Conservation (phyloP, 805 yeast genomes). For the Saccharomycopsis sp. region DNA sequence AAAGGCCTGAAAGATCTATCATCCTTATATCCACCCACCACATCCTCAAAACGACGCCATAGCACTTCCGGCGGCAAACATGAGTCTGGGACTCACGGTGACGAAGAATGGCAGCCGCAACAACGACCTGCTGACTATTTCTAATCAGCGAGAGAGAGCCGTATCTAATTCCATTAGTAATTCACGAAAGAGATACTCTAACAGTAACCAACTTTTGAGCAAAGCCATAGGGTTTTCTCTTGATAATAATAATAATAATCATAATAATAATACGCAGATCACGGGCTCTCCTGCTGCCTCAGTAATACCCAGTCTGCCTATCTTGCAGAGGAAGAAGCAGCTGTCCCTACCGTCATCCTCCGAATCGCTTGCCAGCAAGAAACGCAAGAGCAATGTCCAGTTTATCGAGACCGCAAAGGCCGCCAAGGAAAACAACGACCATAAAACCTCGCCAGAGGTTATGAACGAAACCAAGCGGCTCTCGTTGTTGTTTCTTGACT, state of each 20-base stretch:
- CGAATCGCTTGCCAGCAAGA: neutral
- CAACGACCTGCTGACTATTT: neutral
- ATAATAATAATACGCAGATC: neutral
- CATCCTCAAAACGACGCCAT: no score
- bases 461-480: slow-evolving; percentile 14
- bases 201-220: slow-evolving; percentile 8
- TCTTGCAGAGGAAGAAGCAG: neutral
- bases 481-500: slow-evolving; percentile 6
- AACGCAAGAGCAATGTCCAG: neutral
- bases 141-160: neutral
- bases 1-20: neutral
- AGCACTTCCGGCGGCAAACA: neutral
- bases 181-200: slow-evolving; percentile 12
- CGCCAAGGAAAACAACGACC: neutral
- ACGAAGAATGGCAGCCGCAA: neutral
- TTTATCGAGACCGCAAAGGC: neutral
- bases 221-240: slow-evolving; percentile 14
- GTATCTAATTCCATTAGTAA: neutral
- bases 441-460: slow-evolving; percentile 3
- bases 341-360: neutral
- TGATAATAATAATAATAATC: neutral
- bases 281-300: neutral
- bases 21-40: no score
- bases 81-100: neutral
- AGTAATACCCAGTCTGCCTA: neutral